Evolutionary conservation across 176 grass and related monocot species (phyloP).

Genomic region (maize (Zea mays)): DNA sequence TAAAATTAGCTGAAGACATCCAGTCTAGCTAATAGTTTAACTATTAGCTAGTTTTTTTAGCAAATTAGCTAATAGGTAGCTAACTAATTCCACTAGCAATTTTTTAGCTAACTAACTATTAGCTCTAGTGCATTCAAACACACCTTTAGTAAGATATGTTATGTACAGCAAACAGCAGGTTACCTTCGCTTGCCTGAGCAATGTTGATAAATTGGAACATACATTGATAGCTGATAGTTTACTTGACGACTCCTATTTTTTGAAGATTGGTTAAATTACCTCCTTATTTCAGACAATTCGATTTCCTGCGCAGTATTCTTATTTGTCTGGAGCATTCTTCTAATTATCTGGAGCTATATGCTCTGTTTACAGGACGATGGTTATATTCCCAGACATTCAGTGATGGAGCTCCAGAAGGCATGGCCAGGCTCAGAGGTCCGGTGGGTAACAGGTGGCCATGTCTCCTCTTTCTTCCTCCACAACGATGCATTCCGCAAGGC

Average conservation of each 20-base stretch:
- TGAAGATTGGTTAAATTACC: slow-evolving; percentile 24
- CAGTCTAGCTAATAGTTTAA: too few relatives aligned
- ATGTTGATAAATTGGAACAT: neutral
- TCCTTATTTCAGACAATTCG: slow-evolving; percentile 25
- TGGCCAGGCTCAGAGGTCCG: slow-evolving; percentile 89
- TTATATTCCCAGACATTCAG: slow-evolving; percentile 89
- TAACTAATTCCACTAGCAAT: too few relatives aligned
- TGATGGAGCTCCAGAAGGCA: slow-evolving; percentile 86
- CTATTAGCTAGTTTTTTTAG: too few relatives aligned
- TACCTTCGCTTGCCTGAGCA: slow-evolving; percentile 9
- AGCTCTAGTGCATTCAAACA: too few relatives aligned
- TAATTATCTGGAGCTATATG: slow-evolving; percentile 9
- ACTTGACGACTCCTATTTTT: neutral
- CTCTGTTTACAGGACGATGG: slow-evolving; percentile 71
- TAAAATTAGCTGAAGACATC: too few relatives aligned
- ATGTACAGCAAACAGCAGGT: neutral
- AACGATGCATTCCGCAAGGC: slow-evolving; percentile 84
- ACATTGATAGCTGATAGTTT: neutral
- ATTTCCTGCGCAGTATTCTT: neutral
- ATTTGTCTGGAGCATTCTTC: slow-evolving; percentile 22
- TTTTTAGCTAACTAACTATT: too few relatives aligned
- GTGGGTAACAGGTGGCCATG: slow-evolving; percentile 85
- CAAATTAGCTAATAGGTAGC: too few relatives aligned
- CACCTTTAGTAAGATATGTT: neutral
- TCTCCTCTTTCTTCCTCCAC: slow-evolving; percentile 92